phyloP scores from a whole-genome alignment of 306 rosid species.

The Vigna hirtella region DNA sequence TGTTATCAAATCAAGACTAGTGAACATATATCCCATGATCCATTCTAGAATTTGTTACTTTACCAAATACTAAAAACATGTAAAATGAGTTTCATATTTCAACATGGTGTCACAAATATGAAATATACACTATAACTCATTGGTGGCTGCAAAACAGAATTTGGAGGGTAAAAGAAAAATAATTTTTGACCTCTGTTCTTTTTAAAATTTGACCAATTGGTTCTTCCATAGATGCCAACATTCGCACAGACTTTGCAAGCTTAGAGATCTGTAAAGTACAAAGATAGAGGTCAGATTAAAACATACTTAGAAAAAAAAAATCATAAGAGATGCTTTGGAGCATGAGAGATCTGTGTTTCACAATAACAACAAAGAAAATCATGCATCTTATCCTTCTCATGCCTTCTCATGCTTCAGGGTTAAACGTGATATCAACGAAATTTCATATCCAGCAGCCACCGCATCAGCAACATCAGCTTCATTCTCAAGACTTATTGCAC shows the following conservation, averaged over 20 bases:
- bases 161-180: slow-evolving; percentile 33
- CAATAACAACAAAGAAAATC: neutral
- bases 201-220: slow-evolving; percentile 75
- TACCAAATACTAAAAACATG: slow-evolving; percentile 13
- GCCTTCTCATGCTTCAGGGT: slow-evolving; percentile 50
- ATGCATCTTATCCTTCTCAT: slow-evolving; percentile 25
- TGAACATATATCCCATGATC: slow-evolving; percentile 5
- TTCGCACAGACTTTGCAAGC: slow-evolving; percentile 78
- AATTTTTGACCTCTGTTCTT: slow-evolving; percentile 71
- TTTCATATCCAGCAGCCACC: slow-evolving; percentile 43
- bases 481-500: slow-evolving; percentile 64
- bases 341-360: slow-evolving; percentile 16
- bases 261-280: slow-evolving; percentile 59
- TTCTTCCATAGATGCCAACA: slow-evolving; percentile 85
- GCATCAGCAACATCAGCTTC: slow-evolving; percentile 55
- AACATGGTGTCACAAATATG: neutral
- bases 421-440: slow-evolving; percentile 50
- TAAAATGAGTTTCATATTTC: neutral
- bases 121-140: neutral
- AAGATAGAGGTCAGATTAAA: slow-evolving; percentile 27
- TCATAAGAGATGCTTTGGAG: neutral
- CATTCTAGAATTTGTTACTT: slow-evolving; percentile 13
- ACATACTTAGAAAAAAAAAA: neutral
- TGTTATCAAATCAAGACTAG: slow-evolving; percentile 24
- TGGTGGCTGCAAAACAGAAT: neutral